A percentile compares a stretch with the other conserved stretches of the same genome.
Conservation (phyloP, 169 alveolate species). For the Perkinsus chesapeaki region DNA sequence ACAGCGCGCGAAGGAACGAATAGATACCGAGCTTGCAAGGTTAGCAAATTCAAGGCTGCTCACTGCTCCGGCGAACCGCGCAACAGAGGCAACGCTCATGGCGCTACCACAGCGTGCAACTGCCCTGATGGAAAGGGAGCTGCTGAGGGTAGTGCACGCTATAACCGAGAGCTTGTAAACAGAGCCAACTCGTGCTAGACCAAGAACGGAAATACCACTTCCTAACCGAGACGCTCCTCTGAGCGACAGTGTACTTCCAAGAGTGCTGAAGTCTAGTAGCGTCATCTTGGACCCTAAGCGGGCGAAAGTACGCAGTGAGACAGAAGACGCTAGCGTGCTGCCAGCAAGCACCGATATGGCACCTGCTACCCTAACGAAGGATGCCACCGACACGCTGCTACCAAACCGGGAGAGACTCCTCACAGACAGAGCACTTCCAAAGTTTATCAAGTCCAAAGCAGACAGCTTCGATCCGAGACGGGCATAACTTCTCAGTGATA, state of each 20-base stretch:
- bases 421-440: background rate
- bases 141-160: constrained; percentile 5
- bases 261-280: background rate
- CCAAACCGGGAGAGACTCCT: background rate
- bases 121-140: background rate
- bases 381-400: background rate
- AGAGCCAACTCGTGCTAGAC: background rate
- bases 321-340: background rate
- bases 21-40: background rate
- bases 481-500: background rate
- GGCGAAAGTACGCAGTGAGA: background rate
- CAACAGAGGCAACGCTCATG: background rate
- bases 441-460: constrained; percentile 4
- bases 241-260: background rate
- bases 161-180: background rate
- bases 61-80: background rate
- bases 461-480: background rate
- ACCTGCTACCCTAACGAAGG: background rate
- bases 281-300: background rate
- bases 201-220: background rate
- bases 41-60: background rate
- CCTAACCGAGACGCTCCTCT: background rate
- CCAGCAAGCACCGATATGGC: background rate
- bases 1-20: constrained; percentile 19
- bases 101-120: background rate